Conservation (phyloP, 495 filamentous ascomycete genomes). For the Xylaria acuta region DNA sequence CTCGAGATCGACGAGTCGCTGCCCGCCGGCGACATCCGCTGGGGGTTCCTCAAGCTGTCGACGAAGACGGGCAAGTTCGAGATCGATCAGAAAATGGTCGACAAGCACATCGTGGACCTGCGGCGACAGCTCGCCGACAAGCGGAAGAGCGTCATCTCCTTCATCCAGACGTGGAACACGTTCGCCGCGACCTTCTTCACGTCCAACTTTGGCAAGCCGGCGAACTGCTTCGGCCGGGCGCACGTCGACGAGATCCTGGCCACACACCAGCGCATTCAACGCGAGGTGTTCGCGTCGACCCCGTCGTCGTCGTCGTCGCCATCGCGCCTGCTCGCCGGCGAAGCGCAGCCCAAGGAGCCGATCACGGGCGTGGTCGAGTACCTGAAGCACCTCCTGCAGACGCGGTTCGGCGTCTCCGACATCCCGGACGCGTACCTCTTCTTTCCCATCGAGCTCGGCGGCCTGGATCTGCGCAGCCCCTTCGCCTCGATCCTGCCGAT, state of each 20-base stretch:
- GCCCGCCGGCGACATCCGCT: slow-evolving; percentile 66
- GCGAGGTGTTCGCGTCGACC: slow-evolving; percentile 52
- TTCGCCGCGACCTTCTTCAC: slow-evolving; percentile 70
- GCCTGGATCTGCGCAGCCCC: slow-evolving; percentile 63
- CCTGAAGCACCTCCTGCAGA: slow-evolving; percentile 59
- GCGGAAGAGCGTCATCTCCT: slow-evolving; percentile 63
- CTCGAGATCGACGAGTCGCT: slow-evolving; percentile 44
- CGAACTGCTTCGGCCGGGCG: slow-evolving; percentile 66
- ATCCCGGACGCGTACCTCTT: slow-evolving; percentile 74
- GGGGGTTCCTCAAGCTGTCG: slow-evolving; percentile 70
- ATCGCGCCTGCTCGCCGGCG: slow-evolving; percentile 8
- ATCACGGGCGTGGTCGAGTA: slow-evolving; percentile 63
- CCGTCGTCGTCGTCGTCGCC: slow-evolving; percentile 31
- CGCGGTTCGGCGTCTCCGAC: slow-evolving; percentile 60
- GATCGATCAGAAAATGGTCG: slow-evolving; percentile 68
- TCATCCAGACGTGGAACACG: slow-evolving; percentile 70
- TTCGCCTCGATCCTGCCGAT: slow-evolving; percentile 61
- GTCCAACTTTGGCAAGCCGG: slow-evolving; percentile 69
- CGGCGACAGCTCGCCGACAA: slow-evolving; percentile 63
- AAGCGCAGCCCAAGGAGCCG: slow-evolving; percentile 26
- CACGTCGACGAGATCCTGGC: slow-evolving; percentile 69
- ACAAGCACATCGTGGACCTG: slow-evolving; percentile 67
- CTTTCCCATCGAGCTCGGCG: slow-evolving; percentile 65
- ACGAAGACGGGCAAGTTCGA: slow-evolving; percentile 60
- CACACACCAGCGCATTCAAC: slow-evolving; percentile 66